Conservation (phyloP, 2,329 filamentous ascomycete genomes). For the Aspergillus sp. region DNA sequence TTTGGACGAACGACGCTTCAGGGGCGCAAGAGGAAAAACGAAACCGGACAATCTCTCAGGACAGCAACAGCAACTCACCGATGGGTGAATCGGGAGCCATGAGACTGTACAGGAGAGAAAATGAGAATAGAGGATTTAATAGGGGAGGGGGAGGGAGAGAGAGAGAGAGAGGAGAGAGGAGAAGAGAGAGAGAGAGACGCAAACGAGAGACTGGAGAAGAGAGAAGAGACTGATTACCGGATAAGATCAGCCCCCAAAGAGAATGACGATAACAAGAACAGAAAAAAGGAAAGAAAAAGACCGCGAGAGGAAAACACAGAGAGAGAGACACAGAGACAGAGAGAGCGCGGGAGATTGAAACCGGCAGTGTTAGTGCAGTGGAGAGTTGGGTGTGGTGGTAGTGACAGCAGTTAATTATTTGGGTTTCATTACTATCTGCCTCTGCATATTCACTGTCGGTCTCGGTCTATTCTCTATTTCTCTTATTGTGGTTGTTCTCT, state of each 20-base stretch:
- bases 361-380: slow-evolving; percentile 12
- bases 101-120: slow-evolving; percentile 4
- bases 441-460: no score
- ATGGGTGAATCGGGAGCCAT: slow-evolving; percentile 3
- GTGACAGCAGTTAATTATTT: slow-evolving; percentile 1
- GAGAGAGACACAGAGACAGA: slow-evolving; percentile 17
- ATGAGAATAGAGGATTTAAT: slow-evolving; percentile 1
- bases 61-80: slow-evolving; percentile 8
- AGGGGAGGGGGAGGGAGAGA: slow-evolving; percentile 3
- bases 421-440: background rate
- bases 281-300: background rate
- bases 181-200: slow-evolving; percentile 8
- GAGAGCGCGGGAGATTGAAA: slow-evolving; percentile 13
- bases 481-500: no score
- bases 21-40: slow-evolving; percentile 1
- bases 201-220: slow-evolving; percentile 5
- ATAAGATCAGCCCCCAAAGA: no score
- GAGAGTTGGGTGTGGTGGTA: slow-evolving; percentile 4
- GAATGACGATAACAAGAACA: slow-evolving; percentile 6
- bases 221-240: slow-evolving; percentile 1
- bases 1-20: slow-evolving; percentile 1
- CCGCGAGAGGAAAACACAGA: slow-evolving; percentile 2
- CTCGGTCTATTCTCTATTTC: no score
- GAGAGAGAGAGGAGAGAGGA: slow-evolving; percentile 6
- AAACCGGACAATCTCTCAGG: slow-evolving; percentile 3